Evolutionary conservation across 495 filamentous ascomycete species (phyloP).

Genomic region (Lasiosphaeris hirsuta): DNA sequence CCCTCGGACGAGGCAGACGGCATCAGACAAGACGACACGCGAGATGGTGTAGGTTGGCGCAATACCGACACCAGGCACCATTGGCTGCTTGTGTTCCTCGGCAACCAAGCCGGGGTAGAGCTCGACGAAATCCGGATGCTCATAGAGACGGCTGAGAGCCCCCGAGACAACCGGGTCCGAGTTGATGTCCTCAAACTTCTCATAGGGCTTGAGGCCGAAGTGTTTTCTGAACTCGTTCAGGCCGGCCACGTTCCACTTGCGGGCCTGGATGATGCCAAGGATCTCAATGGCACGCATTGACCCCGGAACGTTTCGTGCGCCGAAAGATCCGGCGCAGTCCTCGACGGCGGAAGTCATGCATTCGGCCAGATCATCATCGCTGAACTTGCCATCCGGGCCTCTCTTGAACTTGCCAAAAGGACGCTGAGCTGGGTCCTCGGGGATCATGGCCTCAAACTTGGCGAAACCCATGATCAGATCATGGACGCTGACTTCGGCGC

Average conservation of each 20-base stretch:
- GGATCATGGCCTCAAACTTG: constrained; percentile 56
- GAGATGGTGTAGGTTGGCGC: constrained; percentile 80
- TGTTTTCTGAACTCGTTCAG: constrained; percentile 86
- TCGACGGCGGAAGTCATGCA: constrained; percentile 66
- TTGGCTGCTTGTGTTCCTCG: constrained; percentile 71
- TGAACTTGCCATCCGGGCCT: constrained; percentile 55
- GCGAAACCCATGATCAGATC: constrained; percentile 59
- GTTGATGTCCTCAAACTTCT: constrained; percentile 84
- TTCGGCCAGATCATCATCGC: constrained; percentile 65
- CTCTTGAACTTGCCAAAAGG: constrained; percentile 63
- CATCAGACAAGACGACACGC: constrained; percentile 79
- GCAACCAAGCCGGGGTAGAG: constrained; percentile 79
- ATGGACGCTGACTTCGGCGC: constrained; percentile 44
- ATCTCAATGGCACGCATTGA: constrained; percentile 75
- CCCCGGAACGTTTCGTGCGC: constrained; percentile 70
- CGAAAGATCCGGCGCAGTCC: constrained; percentile 60
- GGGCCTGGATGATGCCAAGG: constrained; percentile 79
- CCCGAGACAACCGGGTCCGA: constrained; percentile 69
- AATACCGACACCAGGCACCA: constrained; percentile 75
- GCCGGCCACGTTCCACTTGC: constrained; percentile 76
- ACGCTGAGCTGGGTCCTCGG: constrained; percentile 60
- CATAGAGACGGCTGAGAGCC: constrained; percentile 70
- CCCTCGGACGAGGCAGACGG: constrained; percentile 77
- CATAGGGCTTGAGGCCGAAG: constrained; percentile 70
- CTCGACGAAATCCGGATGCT: constrained; percentile 67